Conservation (phyloP, 495 filamentous ascomycete genomes). For the Trichoderma parareesei region DNA sequence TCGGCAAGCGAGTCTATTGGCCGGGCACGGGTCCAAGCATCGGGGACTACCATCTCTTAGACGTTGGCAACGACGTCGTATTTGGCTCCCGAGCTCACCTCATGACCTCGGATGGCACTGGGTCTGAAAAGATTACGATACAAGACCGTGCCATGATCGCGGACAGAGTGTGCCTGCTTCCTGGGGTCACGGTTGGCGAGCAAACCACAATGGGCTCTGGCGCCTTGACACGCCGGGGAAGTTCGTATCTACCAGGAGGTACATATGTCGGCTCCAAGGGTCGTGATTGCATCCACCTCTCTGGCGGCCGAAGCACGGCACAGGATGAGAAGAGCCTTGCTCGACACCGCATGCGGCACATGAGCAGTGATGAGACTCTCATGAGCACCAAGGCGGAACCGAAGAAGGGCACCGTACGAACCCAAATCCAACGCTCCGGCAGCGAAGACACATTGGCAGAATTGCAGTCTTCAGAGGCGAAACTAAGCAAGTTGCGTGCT, state of each 20-base stretch:
- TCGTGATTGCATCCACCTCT: slow-evolving; percentile 33
- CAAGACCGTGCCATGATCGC: slow-evolving; percentile 37
- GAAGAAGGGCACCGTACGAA: neutral
- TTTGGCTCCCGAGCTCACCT: slow-evolving; percentile 39
- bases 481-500: neutral
- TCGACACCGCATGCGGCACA: neutral
- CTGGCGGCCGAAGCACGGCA: neutral
- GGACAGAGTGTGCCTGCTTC: slow-evolving; percentile 20
- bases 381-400: neutral
- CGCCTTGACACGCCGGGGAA: slow-evolving; percentile 31
- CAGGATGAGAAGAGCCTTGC: neutral
- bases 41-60: slow-evolving; percentile 37
- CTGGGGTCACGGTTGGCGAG: slow-evolving; percentile 28
- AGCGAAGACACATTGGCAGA: slow-evolving; percentile 11
- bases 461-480: neutral
- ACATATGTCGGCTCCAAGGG: slow-evolving; percentile 38
- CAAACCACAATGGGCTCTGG: slow-evolving; percentile 36
- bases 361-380: slow-evolving; percentile 5
- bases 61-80: slow-evolving; percentile 39
- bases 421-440: slow-evolving; percentile 4
- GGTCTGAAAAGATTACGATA: slow-evolving; percentile 31
- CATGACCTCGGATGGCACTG: slow-evolving; percentile 35
- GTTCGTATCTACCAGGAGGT: slow-evolving; percentile 27
- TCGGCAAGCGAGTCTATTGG: slow-evolving; percentile 41
- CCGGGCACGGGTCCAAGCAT: slow-evolving; percentile 37